A percentile compares a stretch with the other conserved stretches of the same genome.
Conservation (phyloP, 805 yeast species). For the Lachancea dasiensis region DNA sequence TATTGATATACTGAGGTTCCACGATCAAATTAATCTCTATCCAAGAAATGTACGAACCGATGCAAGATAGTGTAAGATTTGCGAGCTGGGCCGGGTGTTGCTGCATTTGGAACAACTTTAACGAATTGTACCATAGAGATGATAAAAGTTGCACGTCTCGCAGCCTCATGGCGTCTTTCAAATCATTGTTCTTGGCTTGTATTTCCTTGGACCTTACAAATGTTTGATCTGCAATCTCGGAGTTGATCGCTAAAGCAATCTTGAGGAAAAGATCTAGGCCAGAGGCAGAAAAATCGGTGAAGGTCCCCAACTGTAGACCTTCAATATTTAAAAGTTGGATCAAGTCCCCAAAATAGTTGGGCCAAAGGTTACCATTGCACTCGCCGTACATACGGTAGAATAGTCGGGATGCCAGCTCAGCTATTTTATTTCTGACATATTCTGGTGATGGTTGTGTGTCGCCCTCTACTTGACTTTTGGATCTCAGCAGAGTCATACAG, state of each 20-base stretch:
- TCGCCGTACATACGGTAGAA: conserved; percentile 32
- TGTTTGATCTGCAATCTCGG: conserved; percentile 89
- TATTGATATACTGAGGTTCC: conserved; percentile 41
- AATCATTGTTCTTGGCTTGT: conserved; percentile 56
- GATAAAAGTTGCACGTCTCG: conserved; percentile 67
- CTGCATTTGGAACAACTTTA: conserved; percentile 18
- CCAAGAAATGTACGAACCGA: conserved; percentile 91
- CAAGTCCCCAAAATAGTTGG: conserved; percentile 28
- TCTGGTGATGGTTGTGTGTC: conserved; percentile 25
- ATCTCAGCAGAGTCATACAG: conserved; percentile 21
- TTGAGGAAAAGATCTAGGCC: conserved; percentile 71
- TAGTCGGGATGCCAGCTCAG: conserved; percentile 30
- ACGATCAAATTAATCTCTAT: conserved; percentile 75
- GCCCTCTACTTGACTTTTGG: conserved; percentile 14
- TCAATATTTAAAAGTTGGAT: conserved; percentile 21
- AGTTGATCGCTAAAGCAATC: conserved; percentile 68
- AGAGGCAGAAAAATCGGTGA: conserved; percentile 30
- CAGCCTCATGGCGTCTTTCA: conserved; percentile 79
- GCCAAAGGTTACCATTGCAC: conserved; percentile 28
- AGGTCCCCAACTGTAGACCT: conserved; percentile 10
- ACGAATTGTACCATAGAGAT: conserved; percentile 54
- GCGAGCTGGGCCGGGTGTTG: conserved; percentile 24
- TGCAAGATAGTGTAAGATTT: conserved; percentile 42
- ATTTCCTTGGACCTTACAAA: conserved; percentile 60
- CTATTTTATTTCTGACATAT: conserved; percentile 30